A percentile compares a stretch with the other conserved stretches of the same genome.
Evolutionary conservation across 2,329 filamentous ascomycete species (phyloP).

Genomic region (Mollisia scopiformis): DNA sequence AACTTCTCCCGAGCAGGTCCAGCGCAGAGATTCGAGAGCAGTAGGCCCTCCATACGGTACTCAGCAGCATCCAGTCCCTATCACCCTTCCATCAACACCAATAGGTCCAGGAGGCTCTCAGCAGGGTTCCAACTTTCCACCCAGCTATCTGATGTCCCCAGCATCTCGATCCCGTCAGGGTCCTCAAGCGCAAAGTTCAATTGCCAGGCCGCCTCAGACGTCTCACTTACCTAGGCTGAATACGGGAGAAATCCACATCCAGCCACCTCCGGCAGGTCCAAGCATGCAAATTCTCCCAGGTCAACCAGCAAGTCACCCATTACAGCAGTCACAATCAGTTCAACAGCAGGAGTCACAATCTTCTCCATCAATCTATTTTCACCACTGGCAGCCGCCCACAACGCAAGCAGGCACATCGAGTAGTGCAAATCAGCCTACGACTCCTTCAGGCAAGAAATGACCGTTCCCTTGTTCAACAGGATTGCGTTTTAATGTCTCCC

Average conservation of each 20-base stretch:
- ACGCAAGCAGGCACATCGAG: conserved; percentile 56
- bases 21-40: conserved; percentile 54
- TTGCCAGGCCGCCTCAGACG: conserved; percentile 34
- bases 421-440: conserved; percentile 67
- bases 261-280: conserved; percentile 40
- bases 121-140: conserved; percentile 30
- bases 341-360: conserved; percentile 56
- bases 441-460: conserved; percentile 70
- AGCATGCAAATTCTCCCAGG: conserved; percentile 47
- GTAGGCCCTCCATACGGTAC: conserved; percentile 25
- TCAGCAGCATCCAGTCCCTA: conserved; percentile 30
- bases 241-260: conserved; percentile 43
- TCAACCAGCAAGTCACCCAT: conserved; percentile 47
- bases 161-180: conserved; percentile 34
- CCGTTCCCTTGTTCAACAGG: conserved; percentile 44
- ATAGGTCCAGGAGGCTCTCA: conserved; percentile 28
- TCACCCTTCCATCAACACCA: conserved; percentile 36
- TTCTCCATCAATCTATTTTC: conserved; percentile 83
- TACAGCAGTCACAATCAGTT: conserved; percentile 53
- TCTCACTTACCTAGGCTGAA: conserved; percentile 45
- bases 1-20: conserved; percentile 57
- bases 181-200: conserved; percentile 28
- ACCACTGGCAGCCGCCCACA: conserved; percentile 87
- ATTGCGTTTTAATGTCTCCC: conserved; percentile 35
- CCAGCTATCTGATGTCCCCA: conserved; percentile 38